These are phyloP conservation scores for Komagataella kurtzmanii DNA, from an alignment of 805 yeast species.

Conservation along the genomic window DNA sequence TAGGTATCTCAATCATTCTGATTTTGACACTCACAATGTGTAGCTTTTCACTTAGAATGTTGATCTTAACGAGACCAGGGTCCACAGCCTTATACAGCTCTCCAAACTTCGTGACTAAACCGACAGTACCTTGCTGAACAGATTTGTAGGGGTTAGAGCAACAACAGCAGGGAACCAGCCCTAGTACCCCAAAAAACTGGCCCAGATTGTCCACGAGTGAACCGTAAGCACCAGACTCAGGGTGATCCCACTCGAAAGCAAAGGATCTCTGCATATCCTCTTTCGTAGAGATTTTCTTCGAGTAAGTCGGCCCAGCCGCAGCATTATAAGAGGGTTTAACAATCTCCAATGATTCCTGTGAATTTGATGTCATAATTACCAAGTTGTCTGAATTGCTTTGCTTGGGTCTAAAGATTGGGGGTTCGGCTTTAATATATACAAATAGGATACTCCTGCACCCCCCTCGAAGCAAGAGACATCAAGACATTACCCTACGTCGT, in stretches of 20 bases:
- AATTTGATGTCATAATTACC: not conserved
- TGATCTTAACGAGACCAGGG: conserved; percentile 55
- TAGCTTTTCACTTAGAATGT: conserved; percentile 49
- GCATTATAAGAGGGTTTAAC: not conserved
- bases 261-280: conserved; percentile 11
- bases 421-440: not conserved
- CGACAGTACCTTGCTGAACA: conserved; percentile 57
- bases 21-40: conserved; percentile 37
- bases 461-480: not conserved
- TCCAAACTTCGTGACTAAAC: conserved; percentile 54
- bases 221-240: conserved; percentile 22
- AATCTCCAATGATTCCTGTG: not conserved
- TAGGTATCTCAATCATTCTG: conserved; percentile 49
- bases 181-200: conserved; percentile 32
- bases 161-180: conserved; percentile 44
- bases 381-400: not conserved
- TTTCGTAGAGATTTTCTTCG: conserved; percentile 1
- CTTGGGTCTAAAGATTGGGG: not conserved
- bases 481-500: not conserved
- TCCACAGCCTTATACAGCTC: conserved; percentile 50
- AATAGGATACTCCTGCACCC: not conserved
- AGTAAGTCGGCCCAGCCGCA: not conserved
- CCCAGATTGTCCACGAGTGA: conserved; percentile 27
- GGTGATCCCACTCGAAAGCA: conserved; percentile 21
- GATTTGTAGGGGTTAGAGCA: conserved; percentile 43